Evolutionary conservation across 805 yeast genomes (phyloP), one percentile per base, ranked within the genome.

Genomic region (Isabelozyma rhagii): DNA sequence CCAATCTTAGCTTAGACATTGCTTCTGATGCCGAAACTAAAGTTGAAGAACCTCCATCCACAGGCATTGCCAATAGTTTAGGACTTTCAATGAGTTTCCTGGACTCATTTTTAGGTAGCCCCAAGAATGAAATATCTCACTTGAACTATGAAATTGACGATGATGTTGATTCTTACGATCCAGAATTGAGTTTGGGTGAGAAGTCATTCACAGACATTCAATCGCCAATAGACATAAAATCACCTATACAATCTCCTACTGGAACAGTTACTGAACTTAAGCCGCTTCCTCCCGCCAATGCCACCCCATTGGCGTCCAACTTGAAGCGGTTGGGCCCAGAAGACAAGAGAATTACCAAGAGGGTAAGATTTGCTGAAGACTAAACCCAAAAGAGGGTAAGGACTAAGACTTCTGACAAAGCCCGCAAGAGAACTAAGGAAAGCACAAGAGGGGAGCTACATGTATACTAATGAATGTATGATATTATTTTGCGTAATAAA

Each of bases 301-400:
- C 44, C 13, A 13, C 41, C 41, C 41, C 45, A 47, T 43, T 43
- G 31, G 45, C 59, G 46, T 61, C 67, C 13, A 64, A 59, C 50
- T 48, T 67, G 46, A 67, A 66, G 51, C 55, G 70, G 41, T 44
- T 55, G 11, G 47, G 39, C 17, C 50, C 48, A 6, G 56, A 48
- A 4, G 59, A 56, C 14, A 51, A 49, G 38, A 46, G 50, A 43
- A 52, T 51, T 10, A 56, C 55, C 8, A 70, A 72, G 54, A 56
- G 67, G 41, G 77, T 72, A 1, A 57, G 76, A 43, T 72, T 71
- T 49, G 67, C 57, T 25, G 54, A 53, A 8, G 55, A 43, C 17
- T 15, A 15, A 15, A 15, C 17, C 17, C 17, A 15, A 2, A 15
- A 15, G 17, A 15, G 17, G 17, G 17, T 2, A 15, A 15, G 17